Percentiles rank a stretch among this genome's conserved stretches.
phyloP scores from a whole-genome alignment of 2,329 filamentous ascomycete species.

The Colletotrichum melonis region DNA sequence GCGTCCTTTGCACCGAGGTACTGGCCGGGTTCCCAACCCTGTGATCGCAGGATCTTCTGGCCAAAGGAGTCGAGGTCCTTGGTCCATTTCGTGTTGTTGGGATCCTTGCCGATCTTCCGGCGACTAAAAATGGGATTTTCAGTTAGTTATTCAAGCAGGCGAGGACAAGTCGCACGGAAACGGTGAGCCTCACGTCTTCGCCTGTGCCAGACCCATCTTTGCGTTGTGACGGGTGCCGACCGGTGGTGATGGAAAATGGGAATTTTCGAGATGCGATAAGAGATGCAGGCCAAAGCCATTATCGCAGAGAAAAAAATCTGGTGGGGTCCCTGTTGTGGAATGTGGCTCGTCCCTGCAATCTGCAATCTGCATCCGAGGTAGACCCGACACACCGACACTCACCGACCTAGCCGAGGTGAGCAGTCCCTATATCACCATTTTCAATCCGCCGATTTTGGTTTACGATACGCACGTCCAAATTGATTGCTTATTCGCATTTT shows the following conservation, averaged over 20 bases:
- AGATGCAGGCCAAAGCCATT: constrained; percentile 13
- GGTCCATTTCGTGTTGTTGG: constrained; percentile 95
- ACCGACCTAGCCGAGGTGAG: background rate
- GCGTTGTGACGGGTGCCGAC: constrained; percentile 21
- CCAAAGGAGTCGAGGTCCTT: constrained; percentile 86
- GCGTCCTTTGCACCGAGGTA: constrained; percentile 84
- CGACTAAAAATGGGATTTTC: constrained; percentile 41
- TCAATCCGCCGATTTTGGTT: background rate
- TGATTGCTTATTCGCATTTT: background rate
- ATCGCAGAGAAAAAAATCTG: constrained; percentile 36
- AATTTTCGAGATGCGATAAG: constrained; percentile 32
- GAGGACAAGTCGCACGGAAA: background rate
- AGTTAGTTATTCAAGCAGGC: background rate
- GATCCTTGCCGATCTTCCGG: constrained; percentile 86
- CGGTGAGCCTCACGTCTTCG: constrained; percentile 21
- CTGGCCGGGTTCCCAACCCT: constrained; percentile 91
- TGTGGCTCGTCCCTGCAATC: constrained; percentile 19
- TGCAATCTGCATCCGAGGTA: constrained; percentile 4
- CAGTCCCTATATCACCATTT: background rate
- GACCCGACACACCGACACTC: background rate
- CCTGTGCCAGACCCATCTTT: constrained; percentile 36
- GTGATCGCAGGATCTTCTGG: constrained; percentile 86
- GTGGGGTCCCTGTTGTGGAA: constrained; percentile 26
- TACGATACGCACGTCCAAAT: background rate
- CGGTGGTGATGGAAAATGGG: constrained; percentile 15